Percentiles rank a stretch among this genome's conserved stretches.
These are phyloP conservation scores for Trichoderma sp. DNA, from an alignment of 2,329 filamentous ascomycete genomes.

Conservation along the genomic window DNA sequence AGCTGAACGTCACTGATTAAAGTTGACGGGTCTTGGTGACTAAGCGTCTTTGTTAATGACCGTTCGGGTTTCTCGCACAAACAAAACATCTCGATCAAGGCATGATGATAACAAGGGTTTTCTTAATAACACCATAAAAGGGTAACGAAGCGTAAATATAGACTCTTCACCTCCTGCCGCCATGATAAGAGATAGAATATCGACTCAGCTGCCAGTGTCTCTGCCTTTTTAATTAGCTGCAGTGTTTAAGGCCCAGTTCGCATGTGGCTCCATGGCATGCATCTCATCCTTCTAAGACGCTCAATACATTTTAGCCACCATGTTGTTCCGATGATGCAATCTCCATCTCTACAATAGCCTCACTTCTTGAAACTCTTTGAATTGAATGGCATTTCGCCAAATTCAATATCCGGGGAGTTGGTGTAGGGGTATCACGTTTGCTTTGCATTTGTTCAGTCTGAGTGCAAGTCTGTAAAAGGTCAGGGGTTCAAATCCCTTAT, in stretches of 20 bases:
- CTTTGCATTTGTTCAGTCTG: constrained; percentile 19
- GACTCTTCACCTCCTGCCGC: no score
- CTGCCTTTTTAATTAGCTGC: no score
- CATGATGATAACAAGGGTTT: no score
- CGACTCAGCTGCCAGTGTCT: no score
- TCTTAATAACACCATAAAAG: no score
- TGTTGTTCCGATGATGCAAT: background rate
- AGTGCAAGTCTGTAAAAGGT: constrained; percentile 19
- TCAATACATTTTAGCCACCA: background rate
- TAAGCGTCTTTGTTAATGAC: background rate
- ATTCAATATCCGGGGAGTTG: constrained; percentile 10
- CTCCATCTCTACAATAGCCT: background rate
- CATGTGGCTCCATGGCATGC: background rate
- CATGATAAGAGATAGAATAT: no score
- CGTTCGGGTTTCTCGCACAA: background rate
- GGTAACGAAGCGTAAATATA: no score
- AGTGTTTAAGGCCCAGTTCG: no score
- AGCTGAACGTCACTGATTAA: constrained; percentile 3
- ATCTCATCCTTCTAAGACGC: background rate
- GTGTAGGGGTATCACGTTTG: constrained; percentile 20
- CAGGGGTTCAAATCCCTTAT: constrained; percentile 21
- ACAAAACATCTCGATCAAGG: background rate
- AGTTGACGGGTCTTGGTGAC: background rate
- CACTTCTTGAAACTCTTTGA: background rate
- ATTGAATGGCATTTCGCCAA: background rate